Evolutionary conservation across 345 rosid genomes (phyloP).

Genomic region (Citrus sp.): DNA sequence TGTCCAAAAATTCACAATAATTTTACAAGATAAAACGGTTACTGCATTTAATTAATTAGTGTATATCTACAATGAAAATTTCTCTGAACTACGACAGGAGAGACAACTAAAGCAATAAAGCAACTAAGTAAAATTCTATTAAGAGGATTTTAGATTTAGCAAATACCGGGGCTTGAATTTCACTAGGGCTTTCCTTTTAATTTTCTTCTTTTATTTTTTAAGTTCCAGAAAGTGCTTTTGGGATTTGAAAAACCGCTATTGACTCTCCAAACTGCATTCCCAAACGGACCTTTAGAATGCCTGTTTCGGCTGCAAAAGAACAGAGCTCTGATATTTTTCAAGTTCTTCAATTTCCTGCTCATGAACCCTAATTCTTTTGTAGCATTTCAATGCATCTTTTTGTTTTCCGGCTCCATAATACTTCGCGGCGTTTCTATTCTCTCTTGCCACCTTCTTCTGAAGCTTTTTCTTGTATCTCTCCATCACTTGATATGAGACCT

Average conservation of each 20-base stretch:
- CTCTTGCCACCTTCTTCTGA: background rate
- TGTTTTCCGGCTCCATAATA: background rate
- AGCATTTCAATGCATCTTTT: background rate
- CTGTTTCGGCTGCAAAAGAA: background rate
- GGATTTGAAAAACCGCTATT: background rate
- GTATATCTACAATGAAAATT: too few relatives aligned
- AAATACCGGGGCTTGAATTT: too few relatives aligned
- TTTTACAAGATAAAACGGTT: too few relatives aligned
- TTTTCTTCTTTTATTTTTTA: too few relatives aligned
- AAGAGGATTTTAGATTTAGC: too few relatives aligned
- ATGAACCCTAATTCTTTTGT: background rate
- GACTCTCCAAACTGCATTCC: background rate
- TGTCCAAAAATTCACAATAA: too few relatives aligned
- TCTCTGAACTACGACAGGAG: too few relatives aligned
- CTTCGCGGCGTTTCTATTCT: background rate
- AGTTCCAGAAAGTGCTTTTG: background rate
- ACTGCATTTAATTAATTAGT: too few relatives aligned
- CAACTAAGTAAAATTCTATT: too few relatives aligned
- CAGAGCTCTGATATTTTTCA: background rate
- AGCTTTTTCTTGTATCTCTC: background rate
- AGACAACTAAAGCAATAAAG: too few relatives aligned
- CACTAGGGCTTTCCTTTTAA: too few relatives aligned
- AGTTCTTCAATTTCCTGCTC: background rate
- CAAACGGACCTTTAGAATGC: background rate
- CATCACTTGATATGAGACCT: background rate